Evolutionary conservation across 441 rosid genomes (phyloP).

Genomic region (Caryocar brasiliense): DNA sequence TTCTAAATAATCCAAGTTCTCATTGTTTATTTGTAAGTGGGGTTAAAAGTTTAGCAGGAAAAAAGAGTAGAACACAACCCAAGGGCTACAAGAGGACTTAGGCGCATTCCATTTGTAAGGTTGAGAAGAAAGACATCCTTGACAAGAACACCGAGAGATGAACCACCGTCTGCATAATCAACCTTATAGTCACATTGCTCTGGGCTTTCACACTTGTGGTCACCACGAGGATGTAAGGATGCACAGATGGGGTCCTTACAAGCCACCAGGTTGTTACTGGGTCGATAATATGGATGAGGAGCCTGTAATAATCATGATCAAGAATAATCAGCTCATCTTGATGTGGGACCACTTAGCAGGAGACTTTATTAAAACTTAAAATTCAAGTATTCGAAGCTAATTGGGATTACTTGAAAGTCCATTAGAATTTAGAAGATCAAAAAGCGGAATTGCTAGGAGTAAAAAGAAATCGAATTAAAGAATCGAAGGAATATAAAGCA

Average conservation of each 20-base stretch:
- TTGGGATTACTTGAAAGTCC: too few species aligned
- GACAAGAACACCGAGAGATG: constrained; percentile 77
- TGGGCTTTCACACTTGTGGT: constrained; percentile 37
- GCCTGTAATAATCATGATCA: constrained; percentile 34
- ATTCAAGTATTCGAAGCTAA: too few species aligned
- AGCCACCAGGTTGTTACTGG: constrained; percentile 52
- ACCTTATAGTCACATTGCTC: constrained; percentile 76
- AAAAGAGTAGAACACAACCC: constrained; percentile 38
- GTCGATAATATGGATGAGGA: constrained; percentile 74
- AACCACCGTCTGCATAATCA: constrained; percentile 83
- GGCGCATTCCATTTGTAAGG: constrained; percentile 42
- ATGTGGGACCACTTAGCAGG: too few species aligned
- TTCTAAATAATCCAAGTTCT: too few species aligned
- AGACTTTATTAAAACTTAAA: too few species aligned
- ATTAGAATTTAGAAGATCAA: too few species aligned
- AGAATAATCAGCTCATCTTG: too few species aligned
- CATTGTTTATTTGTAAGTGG: too few species aligned
- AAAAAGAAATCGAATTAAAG: not conserved
- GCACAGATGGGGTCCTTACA: constrained; percentile 67
- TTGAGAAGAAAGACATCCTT: constrained; percentile 61
- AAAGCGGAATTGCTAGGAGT: too few species aligned
- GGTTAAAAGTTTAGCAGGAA: not conserved
- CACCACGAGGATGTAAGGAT: constrained; percentile 44
- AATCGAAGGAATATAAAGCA: too few species aligned
- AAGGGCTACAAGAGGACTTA: constrained; percentile 61